Evolutionary conservation across 1,284 basidiomycete genomes (phyloP).

Genomic region (Cutaneotrichosporon sp.): DNA sequence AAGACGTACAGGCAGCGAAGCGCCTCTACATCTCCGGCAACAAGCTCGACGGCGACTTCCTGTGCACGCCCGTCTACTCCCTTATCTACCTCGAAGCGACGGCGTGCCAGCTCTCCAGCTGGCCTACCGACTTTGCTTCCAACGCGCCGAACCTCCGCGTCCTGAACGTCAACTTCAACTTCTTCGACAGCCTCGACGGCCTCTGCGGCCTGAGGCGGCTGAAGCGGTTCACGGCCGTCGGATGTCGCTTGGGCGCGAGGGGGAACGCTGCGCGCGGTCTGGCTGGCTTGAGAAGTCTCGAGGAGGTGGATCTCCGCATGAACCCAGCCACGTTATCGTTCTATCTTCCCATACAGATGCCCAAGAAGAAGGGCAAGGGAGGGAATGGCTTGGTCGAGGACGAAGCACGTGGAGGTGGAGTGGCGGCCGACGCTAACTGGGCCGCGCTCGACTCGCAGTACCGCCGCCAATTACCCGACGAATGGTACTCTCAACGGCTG

Average conservation of each 20-base stretch:
- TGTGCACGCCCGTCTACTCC: slow-evolving; percentile 65
- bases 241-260: slow-evolving; percentile 62
- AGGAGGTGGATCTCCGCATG: slow-evolving; percentile 88
- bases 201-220: slow-evolving; percentile 70
- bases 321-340: slow-evolving; percentile 79
- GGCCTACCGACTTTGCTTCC: slow-evolving; percentile 64
- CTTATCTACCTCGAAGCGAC: slow-evolving; percentile 90
- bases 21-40: slow-evolving; percentile 82
- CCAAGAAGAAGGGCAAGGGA: background rate
- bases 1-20: slow-evolving; percentile 81
- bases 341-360: slow-evolving; percentile 49
- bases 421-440: slow-evolving; percentile 42
- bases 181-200: slow-evolving; percentile 64
- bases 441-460: slow-evolving; percentile 75
- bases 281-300: slow-evolving; percentile 65
- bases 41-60: slow-evolving; percentile 47
- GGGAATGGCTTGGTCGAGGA: background rate
- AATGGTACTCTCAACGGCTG: slow-evolving; percentile 73
- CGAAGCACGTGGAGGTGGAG: background rate
- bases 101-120: slow-evolving; percentile 71
- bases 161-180: slow-evolving; percentile 94
- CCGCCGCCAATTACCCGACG: slow-evolving; percentile 79
- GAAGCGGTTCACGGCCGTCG: slow-evolving; percentile 77
- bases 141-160: slow-evolving; percentile 82
- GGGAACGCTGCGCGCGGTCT: slow-evolving; percentile 65